Evolutionary conservation across 23 red algal species (phyloP).

Genomic region (Gracilaria gracilis): DNA sequence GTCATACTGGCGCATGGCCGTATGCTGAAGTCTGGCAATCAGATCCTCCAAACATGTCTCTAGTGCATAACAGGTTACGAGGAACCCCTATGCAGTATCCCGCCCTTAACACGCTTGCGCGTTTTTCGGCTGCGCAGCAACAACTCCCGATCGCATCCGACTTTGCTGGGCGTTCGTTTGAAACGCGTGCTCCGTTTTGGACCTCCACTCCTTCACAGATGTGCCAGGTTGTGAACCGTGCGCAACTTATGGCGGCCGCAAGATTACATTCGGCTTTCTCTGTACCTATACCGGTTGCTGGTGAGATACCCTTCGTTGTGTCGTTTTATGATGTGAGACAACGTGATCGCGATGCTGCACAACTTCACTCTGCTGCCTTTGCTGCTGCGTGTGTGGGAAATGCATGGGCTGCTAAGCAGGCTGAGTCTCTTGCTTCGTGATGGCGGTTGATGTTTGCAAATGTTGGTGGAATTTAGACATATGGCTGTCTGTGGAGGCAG

Average conservation of each 20-base stretch:
- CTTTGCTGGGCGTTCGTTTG: slow-evolving; percentile 29
- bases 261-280: slow-evolving; percentile 15
- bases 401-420: slow-evolving; percentile 44
- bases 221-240: slow-evolving; percentile 14
- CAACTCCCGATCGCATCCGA: background rate
- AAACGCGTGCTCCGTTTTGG: slow-evolving; percentile 21
- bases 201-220: background rate
- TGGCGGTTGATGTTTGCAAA: background rate
- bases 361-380: slow-evolving; percentile 50
- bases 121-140: background rate
- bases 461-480: background rate
- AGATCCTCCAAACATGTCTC: slow-evolving; percentile 4
- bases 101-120: slow-evolving; percentile 18
- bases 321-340: slow-evolving; percentile 58
- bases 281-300: slow-evolving; percentile 46
- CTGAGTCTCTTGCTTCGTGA: slow-evolving; percentile 18
- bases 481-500: background rate
- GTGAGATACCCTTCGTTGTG: slow-evolving; percentile 25
- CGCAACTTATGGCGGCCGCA: slow-evolving; percentile 41
- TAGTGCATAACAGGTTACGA: slow-evolving; percentile 9
- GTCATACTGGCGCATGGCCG: slow-evolving; percentile 37
- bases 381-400: slow-evolving; percentile 47
- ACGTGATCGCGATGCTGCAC: slow-evolving; percentile 21
- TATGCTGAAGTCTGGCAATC: slow-evolving; percentile 42
- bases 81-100: slow-evolving; percentile 34